Evolutionary conservation across 306 rosid genomes (phyloP).

Genomic region (Vachellia pachyceras): DNA sequence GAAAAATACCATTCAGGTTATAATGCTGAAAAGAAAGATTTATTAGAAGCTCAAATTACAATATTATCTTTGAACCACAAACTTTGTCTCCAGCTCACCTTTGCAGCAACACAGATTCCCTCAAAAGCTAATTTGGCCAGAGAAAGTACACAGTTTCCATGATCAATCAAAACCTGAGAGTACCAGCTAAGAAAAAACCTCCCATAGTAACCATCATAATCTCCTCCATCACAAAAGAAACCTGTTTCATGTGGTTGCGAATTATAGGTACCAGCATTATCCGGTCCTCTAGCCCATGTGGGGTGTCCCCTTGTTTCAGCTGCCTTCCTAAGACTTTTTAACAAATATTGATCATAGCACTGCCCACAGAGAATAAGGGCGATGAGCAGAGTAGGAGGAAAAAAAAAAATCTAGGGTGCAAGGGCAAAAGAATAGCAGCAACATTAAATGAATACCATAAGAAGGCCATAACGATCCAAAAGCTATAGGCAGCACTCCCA

Average conservation of each 20-base stretch:
- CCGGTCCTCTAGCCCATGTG: constrained; percentile 96
- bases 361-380: constrained; percentile 39
- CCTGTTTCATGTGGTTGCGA: constrained; percentile 94
- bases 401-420: constrained; percentile 18
- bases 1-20: constrained; percentile 23
- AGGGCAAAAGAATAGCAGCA: not conserved
- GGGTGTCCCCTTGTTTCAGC: constrained; percentile 91
- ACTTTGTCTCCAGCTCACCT: constrained; percentile 55
- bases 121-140: constrained; percentile 93
- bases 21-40: constrained; percentile 28
- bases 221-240: constrained; percentile 98
- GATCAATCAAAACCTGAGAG: constrained; percentile 84
- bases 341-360: constrained; percentile 91
- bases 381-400: constrained; percentile 5
- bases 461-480: constrained; percentile 33
- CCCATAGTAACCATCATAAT: constrained; percentile 95
- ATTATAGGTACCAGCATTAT: constrained; percentile 92
- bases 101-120: constrained; percentile 83
- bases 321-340: constrained; percentile 81
- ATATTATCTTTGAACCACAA: constrained; percentile 23
- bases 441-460: constrained; percentile 23
- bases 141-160: constrained; percentile 83
- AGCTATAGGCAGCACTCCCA: not conserved
- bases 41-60: constrained; percentile 11
- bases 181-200: constrained; percentile 98